Conservation (phyloP, 2,329 filamentous ascomycete species). For the Alternaria alternata region DNA sequence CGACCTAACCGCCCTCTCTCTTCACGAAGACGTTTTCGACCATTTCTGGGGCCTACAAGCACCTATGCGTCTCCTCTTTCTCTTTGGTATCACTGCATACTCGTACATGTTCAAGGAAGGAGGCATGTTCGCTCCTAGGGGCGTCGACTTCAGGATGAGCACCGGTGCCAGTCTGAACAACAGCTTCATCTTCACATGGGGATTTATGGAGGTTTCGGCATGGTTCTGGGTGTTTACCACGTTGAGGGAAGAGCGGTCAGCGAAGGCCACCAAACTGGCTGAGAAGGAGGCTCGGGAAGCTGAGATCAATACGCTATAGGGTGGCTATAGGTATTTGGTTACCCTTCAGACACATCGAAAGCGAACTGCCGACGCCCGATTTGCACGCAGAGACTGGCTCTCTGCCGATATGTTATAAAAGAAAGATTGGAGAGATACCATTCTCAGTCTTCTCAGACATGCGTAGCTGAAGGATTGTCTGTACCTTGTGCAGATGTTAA, state of each 20-base stretch:
- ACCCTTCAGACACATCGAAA: not conserved
- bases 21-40: conserved; percentile 54
- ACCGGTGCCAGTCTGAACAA: conserved; percentile 76
- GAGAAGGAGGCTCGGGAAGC: conserved; percentile 41
- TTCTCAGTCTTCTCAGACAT: not conserved
- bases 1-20: conserved; percentile 57
- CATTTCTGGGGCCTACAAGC: conserved; percentile 61
- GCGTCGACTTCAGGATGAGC: conserved; percentile 34
- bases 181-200: conserved; percentile 82
- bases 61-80: conserved; percentile 70
- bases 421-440: not conserved
- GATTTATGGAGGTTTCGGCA: conserved; percentile 80
- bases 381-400: not conserved
- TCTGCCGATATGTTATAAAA: not conserved
- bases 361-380: not conserved
- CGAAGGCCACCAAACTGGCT: conserved; percentile 39
- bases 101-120: conserved; percentile 68
- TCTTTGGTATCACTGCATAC: conserved; percentile 69
- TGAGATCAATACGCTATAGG: conserved; percentile 33
- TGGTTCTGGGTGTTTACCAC: conserved; percentile 78
- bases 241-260: conserved; percentile 48
- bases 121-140: conserved; percentile 53
- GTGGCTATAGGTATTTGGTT: not conserved
- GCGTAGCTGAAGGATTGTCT: not conserved
- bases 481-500: not conserved